Base-by-base conservation (phyloP, 2,329 filamentous ascomycete genomes). In the Conoideocrella luteorostrata region DNA sequence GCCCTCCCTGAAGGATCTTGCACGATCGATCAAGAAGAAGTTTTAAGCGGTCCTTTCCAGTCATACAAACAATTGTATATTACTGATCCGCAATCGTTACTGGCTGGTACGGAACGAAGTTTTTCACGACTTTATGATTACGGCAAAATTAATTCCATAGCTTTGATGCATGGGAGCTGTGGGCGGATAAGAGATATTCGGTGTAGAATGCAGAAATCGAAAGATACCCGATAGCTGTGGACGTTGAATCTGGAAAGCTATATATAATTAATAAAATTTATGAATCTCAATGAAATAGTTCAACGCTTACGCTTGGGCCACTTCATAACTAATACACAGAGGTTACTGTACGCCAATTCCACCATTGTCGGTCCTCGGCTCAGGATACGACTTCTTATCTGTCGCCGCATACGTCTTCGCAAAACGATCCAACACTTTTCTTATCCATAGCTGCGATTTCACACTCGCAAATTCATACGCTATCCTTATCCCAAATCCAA, bases 1-100 rank as follows among this genome's bases (percentile, higher is more conserved):
- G 1, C 68, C 67, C 33, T 72, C 67, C 2, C 53, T 74, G 18
- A 56, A 63, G 7, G 68, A 70, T 35, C 56, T 73, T 26, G 67
- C 68, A 50, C 65, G 66, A 36, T 58, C 65, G 13, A 52, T 72
- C 37, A 65, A 67, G 33, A 65, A 61, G 54, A 54, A 57, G 42
- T 37, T 45, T 18, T 49, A 32, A 43, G 17, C 15, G 17, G 18
- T 6, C 2, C 20, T 5, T 35, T 28, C 18, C 17, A 18, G 15
- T 17, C 21, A 21, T 24, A 56, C 28, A 34, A 24, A 36, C 43
- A 49, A 29, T 35, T 41, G 39, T 32, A 38, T 34, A 36, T 47
- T 36, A 24, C 20, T 49, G 42, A 33, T 39, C 9, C 28, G 39
- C 36, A 28, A 38, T 51, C 53, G 51, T 56, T 52, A 39, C 52